Evolutionary conservation across 345 rosid genomes (phyloP), one percentile per base, ranked within the genome.

Genomic region (Kernera saxatilis): DNA sequence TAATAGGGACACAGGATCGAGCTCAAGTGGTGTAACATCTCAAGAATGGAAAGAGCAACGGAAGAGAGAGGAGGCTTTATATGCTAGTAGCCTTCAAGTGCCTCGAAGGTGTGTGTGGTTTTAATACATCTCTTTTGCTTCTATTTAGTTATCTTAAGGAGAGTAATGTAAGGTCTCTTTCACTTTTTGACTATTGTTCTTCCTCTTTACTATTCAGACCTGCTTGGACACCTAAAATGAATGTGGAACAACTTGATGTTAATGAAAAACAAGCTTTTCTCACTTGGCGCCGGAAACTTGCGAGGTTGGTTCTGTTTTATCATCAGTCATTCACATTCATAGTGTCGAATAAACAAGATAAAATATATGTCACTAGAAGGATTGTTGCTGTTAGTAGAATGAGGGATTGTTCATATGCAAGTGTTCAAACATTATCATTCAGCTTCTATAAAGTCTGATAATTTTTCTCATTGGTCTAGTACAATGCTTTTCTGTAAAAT

Each of bases 211-310:
- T 46, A 44, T 19, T 27, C 27, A 88, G 97, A 78, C 93, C 93
- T 22, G 86, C 81, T 4, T 91, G 93, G 95, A 82, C 75, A 69
- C 64, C 96, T 45, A 73, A 69, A 19, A 91, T 88, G 93, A 75
- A 83, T 27, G 77, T 85, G 72, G 93, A 85, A 19, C 85, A 78
- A 75, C 89, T 88, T 67, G 93, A 92, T 82, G 69, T 77, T 23
- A 85, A 82, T 51, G 95, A 90, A 48, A 77, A 58, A 27, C 87
- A 81, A 60, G 83, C 96, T 71, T 92, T 92, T 70, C 74, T 92
- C 12, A 59, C 62, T 46, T 92, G 98, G 97, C 97, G 96, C 6
- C 85, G 93, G 25, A 77, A 77, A 77, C 87, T 93, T 73, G 93
- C 84, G 0, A 87, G 93, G 97, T 92, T 74, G 43, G 83, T 48